phyloP scores from a whole-genome alignment of 768 basidiomycete species.

The Phylloporus scabripes region DNA sequence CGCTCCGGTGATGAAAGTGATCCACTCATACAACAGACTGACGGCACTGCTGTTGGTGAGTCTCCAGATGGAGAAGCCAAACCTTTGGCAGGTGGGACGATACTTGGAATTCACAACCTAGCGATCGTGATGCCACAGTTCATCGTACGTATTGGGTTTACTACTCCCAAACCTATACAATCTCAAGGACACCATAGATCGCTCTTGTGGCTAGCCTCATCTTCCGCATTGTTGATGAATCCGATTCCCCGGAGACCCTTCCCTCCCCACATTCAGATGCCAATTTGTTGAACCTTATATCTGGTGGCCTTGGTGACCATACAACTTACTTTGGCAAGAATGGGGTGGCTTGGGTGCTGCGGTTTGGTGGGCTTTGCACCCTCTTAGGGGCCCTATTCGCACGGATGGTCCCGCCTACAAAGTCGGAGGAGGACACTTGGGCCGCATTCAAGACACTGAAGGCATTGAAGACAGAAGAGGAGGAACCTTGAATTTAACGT shows the following conservation, averaged over 20 bases:
- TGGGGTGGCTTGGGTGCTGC: slow-evolving; percentile 90
- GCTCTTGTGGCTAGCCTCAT: slow-evolving; percentile 83
- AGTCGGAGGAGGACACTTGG: slow-evolving; percentile 87
- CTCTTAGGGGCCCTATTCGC: slow-evolving; percentile 73
- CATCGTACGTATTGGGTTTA: slow-evolving; percentile 50
- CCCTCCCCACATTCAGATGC: slow-evolving; percentile 30
- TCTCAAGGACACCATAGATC: slow-evolving; percentile 44
- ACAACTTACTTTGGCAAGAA: slow-evolving; percentile 72
- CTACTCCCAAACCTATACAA: background rate
- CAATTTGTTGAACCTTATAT: slow-evolving; percentile 14
- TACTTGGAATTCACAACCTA: slow-evolving; percentile 92
- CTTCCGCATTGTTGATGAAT: slow-evolving; percentile 73
- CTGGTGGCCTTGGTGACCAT: slow-evolving; percentile 35
- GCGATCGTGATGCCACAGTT: slow-evolving; percentile 95
- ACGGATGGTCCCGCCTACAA: slow-evolving; percentile 81
- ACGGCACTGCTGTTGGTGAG: slow-evolving; percentile 33
- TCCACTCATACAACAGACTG: slow-evolving; percentile 53
- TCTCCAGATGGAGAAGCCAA: slow-evolving; percentile 27
- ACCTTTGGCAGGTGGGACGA: slow-evolving; percentile 79
- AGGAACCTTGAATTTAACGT: slow-evolving; percentile 34
- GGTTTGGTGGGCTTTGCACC: slow-evolving; percentile 87
- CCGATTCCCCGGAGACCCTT: slow-evolving; percentile 3
- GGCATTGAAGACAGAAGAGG: slow-evolving; percentile 55
- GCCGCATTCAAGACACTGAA: slow-evolving; percentile 76
- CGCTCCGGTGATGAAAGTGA: slow-evolving; percentile 33